These are phyloP conservation scores for Nicotiana obtusifolia DNA, from an alignment of 257 asterid genomes.

Conservation along the genomic window DNA sequence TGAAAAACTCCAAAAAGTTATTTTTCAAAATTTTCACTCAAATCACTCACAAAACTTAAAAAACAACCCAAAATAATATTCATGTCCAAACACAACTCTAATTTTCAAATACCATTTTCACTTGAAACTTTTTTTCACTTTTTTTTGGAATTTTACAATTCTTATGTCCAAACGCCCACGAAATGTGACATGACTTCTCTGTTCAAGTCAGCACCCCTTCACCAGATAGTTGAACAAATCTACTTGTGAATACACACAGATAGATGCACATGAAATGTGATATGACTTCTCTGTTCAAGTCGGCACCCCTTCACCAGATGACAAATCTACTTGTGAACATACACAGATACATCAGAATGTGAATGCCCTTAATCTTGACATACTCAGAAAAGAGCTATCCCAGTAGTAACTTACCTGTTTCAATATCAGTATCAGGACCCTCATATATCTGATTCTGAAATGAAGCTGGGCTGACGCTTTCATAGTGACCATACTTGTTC, in stretches of 20 bases:
- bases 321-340: not conserved
- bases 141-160: too few species aligned
- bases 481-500: conserved; percentile 88
- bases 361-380: not conserved
- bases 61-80: too few species aligned
- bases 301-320: not conserved
- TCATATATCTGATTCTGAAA: conserved; percentile 84
- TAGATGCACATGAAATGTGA: not conserved
- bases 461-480: conserved; percentile 54
- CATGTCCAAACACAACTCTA: too few species aligned
- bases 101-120: too few species aligned
- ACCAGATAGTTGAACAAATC: not conserved
- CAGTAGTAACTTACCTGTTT: conserved; percentile 52
- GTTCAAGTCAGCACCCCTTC: not conserved
- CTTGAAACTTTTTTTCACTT: too few species aligned
- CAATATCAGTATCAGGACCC: conserved; percentile 94
- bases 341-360: not conserved
- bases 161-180: too few species aligned
- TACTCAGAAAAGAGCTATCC: not conserved
- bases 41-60: too few species aligned
- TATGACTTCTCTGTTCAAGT: not conserved
- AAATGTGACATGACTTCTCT: not conserved
- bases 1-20: too few species aligned
- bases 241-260: not conserved
- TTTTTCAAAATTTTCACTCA: too few species aligned